Conservation (phyloP, 306 rosid genomes). For the Nissolia schottii region DNA sequence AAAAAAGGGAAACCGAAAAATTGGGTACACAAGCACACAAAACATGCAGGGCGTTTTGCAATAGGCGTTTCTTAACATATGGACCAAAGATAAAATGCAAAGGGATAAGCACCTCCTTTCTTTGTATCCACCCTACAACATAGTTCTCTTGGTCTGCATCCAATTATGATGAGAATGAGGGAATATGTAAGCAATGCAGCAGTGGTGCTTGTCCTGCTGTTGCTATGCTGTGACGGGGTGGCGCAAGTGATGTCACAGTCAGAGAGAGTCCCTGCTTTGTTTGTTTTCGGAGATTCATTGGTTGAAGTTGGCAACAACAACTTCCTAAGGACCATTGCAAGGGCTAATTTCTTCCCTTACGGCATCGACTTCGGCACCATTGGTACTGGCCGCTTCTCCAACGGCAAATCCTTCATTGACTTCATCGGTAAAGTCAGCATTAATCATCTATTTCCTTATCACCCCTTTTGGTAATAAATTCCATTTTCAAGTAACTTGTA, state of each 20-base stretch:
- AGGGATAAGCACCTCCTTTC: no score
- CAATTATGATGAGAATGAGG: not conserved
- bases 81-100: not conserved
- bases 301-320: conserved; percentile 89
- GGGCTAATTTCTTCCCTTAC: conserved; percentile 64
- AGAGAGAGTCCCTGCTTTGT: conserved; percentile 60
- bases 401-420: conserved; percentile 63
- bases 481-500: not conserved
- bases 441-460: not conserved
- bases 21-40: not conserved
- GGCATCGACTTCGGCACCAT: conserved; percentile 62
- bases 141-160: no score
- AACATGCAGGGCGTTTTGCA: not conserved
- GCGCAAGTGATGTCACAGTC: conserved; percentile 18
- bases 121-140: no score
- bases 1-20: not conserved
- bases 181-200: not conserved
- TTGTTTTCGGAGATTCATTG: conserved; percentile 84
- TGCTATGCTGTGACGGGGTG: conserved; percentile 28
- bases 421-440: conserved; percentile 49
- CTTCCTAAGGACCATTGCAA: conserved; percentile 46
- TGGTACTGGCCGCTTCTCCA: conserved; percentile 78
- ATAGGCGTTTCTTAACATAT: not conserved
- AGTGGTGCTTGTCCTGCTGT: not conserved
- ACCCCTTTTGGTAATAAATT: no score